Base-by-base conservation (phyloP, 2,329 filamentous ascomycete genomes). In the Aspergillus sp. region DNA sequence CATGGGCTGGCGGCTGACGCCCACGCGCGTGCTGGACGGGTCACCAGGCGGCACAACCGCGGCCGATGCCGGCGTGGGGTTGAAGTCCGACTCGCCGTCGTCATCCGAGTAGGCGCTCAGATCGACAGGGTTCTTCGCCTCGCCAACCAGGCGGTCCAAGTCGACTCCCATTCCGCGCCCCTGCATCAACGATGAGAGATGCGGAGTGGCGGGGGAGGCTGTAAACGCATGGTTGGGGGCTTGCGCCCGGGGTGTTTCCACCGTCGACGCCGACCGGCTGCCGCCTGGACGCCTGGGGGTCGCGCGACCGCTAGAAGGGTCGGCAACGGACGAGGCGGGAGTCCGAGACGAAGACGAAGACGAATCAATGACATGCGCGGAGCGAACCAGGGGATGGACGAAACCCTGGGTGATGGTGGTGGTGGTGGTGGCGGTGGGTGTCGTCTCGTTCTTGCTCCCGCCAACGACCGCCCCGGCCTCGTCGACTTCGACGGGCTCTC, bases 401-500 rank as follows among this genome's bases (percentile, higher is more conserved):
- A 82, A 77, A 26, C 82, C 82, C 20, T 73, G 67, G 2, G 60
- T 50, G 46, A 63, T 59, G 36, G 60, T 59, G 19, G 57, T 56
- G 11, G 63, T n/a, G n/a, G n/a, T 50, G 46, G 64, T 59, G 36
- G 60, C 60, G 19, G 57, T 56, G 11, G 63, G 57, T 2, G 26
- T 30, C 17, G 68, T 54, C 45, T 72, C 67, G 49, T 54, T 68
- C 47, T 62, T 64, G 50, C 9, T 17, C 14, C 67, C 64, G 30
- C 73, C 76, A 50, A 79, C 70, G 52, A 79, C 67, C 49, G 72
- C 71, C 42, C 78, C 78, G 24, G 71, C 71, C 49, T 87, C 84
- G 58, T 87, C 82, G 57, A 83, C 77, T 62, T 95, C 89, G 53
- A 96, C 84, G 11, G 88, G 84, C 60, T 92, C 86, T 48, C 94